These are phyloP conservation scores for Candida coquimbonensis DNA, from an alignment of 805 yeast genomes.

Conservation along the genomic window DNA sequence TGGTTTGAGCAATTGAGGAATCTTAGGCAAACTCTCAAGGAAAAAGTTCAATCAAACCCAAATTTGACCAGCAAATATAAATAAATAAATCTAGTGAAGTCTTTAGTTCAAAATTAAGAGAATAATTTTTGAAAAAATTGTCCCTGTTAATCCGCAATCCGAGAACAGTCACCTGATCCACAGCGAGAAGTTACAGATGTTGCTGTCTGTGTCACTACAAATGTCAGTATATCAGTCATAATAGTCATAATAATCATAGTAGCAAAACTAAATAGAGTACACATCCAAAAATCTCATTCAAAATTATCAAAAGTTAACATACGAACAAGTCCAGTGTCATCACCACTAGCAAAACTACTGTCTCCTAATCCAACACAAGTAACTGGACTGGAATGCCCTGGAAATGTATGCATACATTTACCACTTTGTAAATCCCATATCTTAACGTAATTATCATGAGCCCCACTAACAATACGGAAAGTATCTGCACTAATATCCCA, in stretches of 20 bases:
- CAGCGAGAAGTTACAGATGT: no score
- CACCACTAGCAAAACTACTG: constrained; percentile 83
- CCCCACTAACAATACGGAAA: constrained; percentile 88
- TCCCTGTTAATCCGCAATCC: not conserved
- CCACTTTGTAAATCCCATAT: constrained; percentile 97
- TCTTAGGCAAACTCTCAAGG: not conserved
- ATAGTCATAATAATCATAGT: no score
- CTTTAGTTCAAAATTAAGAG: not conserved
- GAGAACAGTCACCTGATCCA: not conserved
- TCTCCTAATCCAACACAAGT: constrained; percentile 83
- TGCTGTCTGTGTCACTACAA: no score
- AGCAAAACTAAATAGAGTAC: no score
- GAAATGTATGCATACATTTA: constrained; percentile 87
- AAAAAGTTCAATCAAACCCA: not conserved
- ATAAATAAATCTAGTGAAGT: not conserved
- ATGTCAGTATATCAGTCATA: no score
- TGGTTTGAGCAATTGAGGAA: no score
- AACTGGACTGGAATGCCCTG: constrained; percentile 56
- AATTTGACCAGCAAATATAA: not conserved
- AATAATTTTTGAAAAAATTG: not conserved
- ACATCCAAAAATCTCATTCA: not conserved
- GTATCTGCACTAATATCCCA: constrained; percentile 97
- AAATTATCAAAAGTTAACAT: constrained; percentile 67
- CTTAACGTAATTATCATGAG: constrained; percentile 84
- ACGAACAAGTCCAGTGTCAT: constrained; percentile 82